phyloP scores from a whole-genome alignment of 495 filamentous ascomycete species.

The Melanomma pulvis-pyrius region DNA sequence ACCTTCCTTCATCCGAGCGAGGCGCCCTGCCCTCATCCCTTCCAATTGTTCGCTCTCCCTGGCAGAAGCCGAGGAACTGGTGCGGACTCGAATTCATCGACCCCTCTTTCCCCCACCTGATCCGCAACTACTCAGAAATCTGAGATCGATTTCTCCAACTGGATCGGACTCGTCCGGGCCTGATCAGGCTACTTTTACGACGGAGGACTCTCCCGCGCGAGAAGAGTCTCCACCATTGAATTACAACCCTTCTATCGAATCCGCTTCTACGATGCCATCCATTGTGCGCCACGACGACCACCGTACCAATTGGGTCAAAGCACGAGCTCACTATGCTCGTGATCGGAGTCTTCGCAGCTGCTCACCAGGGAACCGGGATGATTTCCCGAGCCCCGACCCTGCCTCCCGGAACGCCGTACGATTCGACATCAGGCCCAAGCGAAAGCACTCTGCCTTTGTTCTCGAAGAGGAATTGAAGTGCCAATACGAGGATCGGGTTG shows the following conservation, averaged over 20 bases:
- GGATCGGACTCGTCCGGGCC: background rate
- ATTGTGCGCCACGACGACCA: slow-evolving; percentile 11
- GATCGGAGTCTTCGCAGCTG: slow-evolving; percentile 3
- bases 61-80: slow-evolving; percentile 33
- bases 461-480: slow-evolving; percentile 30
- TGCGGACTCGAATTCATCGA: slow-evolving; percentile 21
- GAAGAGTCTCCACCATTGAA: background rate
- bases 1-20: slow-evolving; percentile 10
- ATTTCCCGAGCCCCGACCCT: background rate
- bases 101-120: slow-evolving; percentile 32
- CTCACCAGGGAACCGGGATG: background rate
- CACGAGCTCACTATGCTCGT: slow-evolving; percentile 27
- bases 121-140: slow-evolving; percentile 9
- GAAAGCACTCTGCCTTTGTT: slow-evolving; percentile 36
- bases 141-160: background rate
- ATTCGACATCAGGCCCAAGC: slow-evolving; percentile 17
- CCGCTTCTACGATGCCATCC: slow-evolving; percentile 1
- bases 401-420: background rate
- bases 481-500: slow-evolving; percentile 23
- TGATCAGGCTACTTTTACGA: background rate
- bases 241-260: background rate
- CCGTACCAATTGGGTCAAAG: slow-evolving; percentile 19
- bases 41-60: slow-evolving; percentile 19
- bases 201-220: background rate
- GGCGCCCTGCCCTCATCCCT: slow-evolving; percentile 28